These are phyloP conservation scores for Rhizopus microsporus DNA, from an alignment of 371 early-diverging fungal species.

Conservation along the genomic window DNA sequence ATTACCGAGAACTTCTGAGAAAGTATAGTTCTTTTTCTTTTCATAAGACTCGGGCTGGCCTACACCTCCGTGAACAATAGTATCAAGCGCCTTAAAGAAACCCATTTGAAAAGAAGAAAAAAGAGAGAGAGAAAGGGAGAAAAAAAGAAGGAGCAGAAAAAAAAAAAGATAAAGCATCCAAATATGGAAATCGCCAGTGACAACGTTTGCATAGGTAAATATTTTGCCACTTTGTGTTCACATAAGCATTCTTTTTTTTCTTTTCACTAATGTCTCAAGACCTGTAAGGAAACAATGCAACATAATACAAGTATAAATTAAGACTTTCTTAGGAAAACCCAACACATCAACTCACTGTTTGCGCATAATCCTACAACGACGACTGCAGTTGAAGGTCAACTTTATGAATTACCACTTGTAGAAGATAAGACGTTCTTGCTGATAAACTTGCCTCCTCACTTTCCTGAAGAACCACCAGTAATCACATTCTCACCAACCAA, in stretches of 20 bases:
- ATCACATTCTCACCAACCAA: constrained; percentile 59
- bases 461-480: constrained; percentile 61
- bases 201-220: constrained; percentile 52
- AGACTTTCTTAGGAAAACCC: constrained; percentile 29
- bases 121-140: constrained; percentile 4
- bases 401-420: constrained; percentile 40
- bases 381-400: constrained; percentile 37
- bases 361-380: constrained; percentile 33
- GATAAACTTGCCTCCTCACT: constrained; percentile 49
- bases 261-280: too few species aligned
- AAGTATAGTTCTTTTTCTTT: constrained; percentile 66
- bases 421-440: constrained; percentile 33
- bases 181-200: constrained; percentile 53
- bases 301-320: too few species aligned
- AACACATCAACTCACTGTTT: constrained; percentile 43
- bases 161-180: constrained; percentile 1
- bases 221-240: too few species aligned
- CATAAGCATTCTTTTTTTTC: too few species aligned
- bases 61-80: constrained; percentile 23
- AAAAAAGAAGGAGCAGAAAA: not conserved
- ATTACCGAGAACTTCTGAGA: constrained; percentile 60
- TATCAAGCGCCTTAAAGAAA: constrained; percentile 16
- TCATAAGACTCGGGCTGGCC: constrained; percentile 66
- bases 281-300: too few species aligned
- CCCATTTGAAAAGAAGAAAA: constrained; percentile 15